These are phyloP conservation scores for Boeremia lycopersici DNA, from an alignment of 2,329 filamentous ascomycete genomes.

Conservation along the genomic window DNA sequence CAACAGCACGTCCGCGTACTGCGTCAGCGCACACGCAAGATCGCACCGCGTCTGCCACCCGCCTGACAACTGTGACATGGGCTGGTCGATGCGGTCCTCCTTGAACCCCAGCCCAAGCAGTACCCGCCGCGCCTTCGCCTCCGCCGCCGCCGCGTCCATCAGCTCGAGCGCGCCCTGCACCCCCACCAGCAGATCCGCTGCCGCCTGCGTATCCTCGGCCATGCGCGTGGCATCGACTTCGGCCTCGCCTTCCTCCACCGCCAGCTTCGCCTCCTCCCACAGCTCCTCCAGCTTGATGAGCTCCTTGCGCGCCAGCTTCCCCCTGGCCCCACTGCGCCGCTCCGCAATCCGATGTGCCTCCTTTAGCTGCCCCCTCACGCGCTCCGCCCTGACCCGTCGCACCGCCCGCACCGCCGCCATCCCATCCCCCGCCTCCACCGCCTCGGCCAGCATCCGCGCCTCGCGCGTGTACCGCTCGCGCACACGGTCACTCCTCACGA, in stretches of 20 bases:
- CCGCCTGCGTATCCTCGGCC: slow-evolving; percentile 70
- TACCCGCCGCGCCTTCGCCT: slow-evolving; percentile 65
- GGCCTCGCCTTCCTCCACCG: slow-evolving; percentile 59
- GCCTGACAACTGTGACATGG: slow-evolving; percentile 72
- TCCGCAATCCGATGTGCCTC: slow-evolving; percentile 75
- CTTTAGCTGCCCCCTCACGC: slow-evolving; percentile 68
- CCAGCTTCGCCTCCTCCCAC: slow-evolving; percentile 61
- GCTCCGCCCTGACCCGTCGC: slow-evolving; percentile 66
- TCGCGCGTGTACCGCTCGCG: slow-evolving; percentile 65
- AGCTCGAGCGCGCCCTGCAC: slow-evolving; percentile 70
- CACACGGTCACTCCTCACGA: slow-evolving; percentile 60
- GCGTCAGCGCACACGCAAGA: slow-evolving; percentile 64
- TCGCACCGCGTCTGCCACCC: slow-evolving; percentile 57
- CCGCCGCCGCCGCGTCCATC: slow-evolving; percentile 65
- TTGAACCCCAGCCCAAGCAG: slow-evolving; percentile 75
- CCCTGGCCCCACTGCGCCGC: slow-evolving; percentile 75
- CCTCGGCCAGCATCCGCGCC: slow-evolving; percentile 65
- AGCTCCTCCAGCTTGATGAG: slow-evolving; percentile 72
- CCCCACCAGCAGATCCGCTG: slow-evolving; percentile 71
- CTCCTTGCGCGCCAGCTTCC: slow-evolving; percentile 76
- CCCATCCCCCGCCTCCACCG: slow-evolving; percentile 63
- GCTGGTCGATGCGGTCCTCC: slow-evolving; percentile 63
- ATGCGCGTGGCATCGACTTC: slow-evolving; percentile 63
- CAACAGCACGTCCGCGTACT: slow-evolving; percentile 77
- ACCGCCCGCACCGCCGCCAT: slow-evolving; percentile 65